These are phyloP conservation scores for Cladophialophora carrionii DNA, from an alignment of 2,329 filamentous ascomycete species.

Conservation along the genomic window DNA sequence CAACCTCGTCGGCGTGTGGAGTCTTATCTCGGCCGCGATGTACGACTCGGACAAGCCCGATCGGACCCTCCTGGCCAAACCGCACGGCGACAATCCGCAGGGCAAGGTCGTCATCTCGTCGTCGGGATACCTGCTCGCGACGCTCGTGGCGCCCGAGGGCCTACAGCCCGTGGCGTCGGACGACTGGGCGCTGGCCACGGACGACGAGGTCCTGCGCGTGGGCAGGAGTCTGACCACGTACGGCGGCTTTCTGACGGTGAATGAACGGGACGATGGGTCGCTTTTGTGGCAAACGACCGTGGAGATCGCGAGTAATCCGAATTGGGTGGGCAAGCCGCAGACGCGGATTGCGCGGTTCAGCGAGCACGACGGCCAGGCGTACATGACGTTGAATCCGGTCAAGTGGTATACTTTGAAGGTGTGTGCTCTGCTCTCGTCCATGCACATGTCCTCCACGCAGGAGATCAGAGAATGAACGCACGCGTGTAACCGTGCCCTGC, in stretches of 20 bases:
- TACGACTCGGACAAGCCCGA: constrained; percentile 1
- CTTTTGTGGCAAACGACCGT: constrained; percentile 30
- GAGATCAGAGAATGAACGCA: background rate
- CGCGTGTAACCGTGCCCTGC: background rate
- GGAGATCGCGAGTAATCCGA: constrained; percentile 29
- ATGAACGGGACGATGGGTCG: constrained; percentile 17
- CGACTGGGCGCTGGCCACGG: constrained; percentile 20
- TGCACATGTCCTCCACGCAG: too few species aligned
- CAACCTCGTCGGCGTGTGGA: constrained; percentile 17
- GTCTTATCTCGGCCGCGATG: constrained; percentile 19
- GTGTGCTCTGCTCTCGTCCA: too few species aligned
- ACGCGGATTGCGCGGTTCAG: constrained; percentile 16
- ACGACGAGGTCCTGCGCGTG: constrained; percentile 26
- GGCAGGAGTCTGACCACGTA: constrained; percentile 23
- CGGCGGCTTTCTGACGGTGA: constrained; percentile 23
- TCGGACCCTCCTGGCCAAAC: constrained; percentile 20
- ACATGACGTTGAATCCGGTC: constrained; percentile 27
- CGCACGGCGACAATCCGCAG: constrained; percentile 27
- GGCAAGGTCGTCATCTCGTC: constrained; percentile 27
- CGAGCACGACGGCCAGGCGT: constrained; percentile 15
- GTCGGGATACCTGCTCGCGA: constrained; percentile 29
- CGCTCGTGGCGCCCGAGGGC: constrained; percentile 18
- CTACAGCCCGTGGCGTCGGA: constrained; percentile 14
- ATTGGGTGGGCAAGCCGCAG: constrained; percentile 29
- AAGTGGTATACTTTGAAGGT: constrained; percentile 28